Percentiles rank a stretch among this genome's conserved stretches.
These are phyloP conservation scores for Chenopodium suecicum DNA, from an alignment of 148 eudicot genomes.

Conservation along the genomic window DNA sequence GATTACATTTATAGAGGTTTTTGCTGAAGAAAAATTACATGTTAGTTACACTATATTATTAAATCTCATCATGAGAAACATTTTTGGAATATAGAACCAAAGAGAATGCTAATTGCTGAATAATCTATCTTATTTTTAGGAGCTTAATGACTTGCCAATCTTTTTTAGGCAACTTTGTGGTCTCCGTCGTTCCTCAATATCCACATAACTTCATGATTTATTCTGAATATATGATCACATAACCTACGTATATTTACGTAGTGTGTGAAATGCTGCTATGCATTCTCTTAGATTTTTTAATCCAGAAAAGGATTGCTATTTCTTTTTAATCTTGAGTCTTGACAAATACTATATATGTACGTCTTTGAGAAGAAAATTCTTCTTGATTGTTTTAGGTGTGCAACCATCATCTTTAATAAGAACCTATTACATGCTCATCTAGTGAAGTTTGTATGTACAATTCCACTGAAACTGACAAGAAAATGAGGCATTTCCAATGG, in stretches of 20 bases:
- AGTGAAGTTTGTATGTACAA: neutral
- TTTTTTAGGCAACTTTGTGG: neutral
- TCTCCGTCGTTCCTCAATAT: neutral
- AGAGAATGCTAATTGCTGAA: neutral
- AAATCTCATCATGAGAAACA: neutral
- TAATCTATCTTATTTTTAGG: neutral
- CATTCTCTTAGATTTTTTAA: neutral
- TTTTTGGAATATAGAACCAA: neutral
- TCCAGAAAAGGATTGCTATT: neutral
- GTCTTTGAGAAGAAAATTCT: neutral
- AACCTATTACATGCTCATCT: neutral
- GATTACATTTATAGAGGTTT: neutral
- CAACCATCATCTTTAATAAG: no score
- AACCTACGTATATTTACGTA: neutral
- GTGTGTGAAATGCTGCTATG: neutral
- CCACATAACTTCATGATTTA: neutral
- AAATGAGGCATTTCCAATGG: neutral
- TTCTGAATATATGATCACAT: no score
- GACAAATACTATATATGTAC: neutral
- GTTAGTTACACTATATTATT: neutral
- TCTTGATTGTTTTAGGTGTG: no score
- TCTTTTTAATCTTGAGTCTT: neutral
- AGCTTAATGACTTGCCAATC: neutral
- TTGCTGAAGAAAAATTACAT: neutral
- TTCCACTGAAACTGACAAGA: neutral